A percentile compares a stretch with the other conserved stretches of the same genome.
Conservation (phyloP, 2,329 filamentous ascomycete species). For the Pseudophaeomoniella oleicola region DNA sequence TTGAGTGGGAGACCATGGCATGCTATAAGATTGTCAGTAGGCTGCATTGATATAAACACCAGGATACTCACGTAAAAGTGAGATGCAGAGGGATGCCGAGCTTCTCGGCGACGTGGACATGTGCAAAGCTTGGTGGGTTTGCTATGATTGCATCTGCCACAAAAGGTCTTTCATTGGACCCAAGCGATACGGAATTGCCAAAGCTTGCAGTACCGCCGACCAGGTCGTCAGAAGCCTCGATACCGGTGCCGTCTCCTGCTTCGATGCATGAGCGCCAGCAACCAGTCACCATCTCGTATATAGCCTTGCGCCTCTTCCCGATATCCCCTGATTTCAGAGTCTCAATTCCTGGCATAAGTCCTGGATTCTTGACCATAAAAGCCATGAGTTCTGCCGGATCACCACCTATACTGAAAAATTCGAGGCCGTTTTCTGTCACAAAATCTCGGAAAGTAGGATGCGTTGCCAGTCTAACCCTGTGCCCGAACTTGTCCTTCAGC, state of each 20-base stretch:
- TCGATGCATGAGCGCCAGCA: constrained; percentile 82
- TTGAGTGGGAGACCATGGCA: constrained; percentile 81
- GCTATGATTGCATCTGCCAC: constrained; percentile 81
- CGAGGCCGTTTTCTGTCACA: constrained; percentile 54
- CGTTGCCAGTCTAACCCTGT: constrained; percentile 60
- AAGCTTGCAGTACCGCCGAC: constrained; percentile 27
- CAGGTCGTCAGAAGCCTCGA: constrained; percentile 36
- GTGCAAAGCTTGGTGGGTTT: constrained; percentile 65
- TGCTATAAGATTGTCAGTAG: constrained; percentile 30
- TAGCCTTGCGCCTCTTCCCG: constrained; percentile 56
- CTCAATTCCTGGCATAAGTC: constrained; percentile 69
- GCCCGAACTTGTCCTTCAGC: constrained; percentile 49
- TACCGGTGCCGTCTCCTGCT: constrained; percentile 50
- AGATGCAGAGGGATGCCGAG: constrained; percentile 64
- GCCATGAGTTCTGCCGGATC: constrained; percentile 67
- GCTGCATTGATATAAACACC: constrained; percentile 1
- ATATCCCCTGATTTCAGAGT: constrained; percentile 65
- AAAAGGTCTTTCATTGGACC: constrained; percentile 45
- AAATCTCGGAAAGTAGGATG: constrained; percentile 55
- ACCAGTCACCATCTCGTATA: constrained; percentile 65
- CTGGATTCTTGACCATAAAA: constrained; percentile 84
- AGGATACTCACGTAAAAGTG: constrained; percentile 55
- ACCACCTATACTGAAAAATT: constrained; percentile 65
- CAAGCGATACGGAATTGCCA: constrained; percentile 20
- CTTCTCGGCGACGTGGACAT: constrained; percentile 66